Evolutionary conservation across 352 stramenopile genomes (phyloP).

Genomic region (Hyaloperonospora brassicae): DNA sequence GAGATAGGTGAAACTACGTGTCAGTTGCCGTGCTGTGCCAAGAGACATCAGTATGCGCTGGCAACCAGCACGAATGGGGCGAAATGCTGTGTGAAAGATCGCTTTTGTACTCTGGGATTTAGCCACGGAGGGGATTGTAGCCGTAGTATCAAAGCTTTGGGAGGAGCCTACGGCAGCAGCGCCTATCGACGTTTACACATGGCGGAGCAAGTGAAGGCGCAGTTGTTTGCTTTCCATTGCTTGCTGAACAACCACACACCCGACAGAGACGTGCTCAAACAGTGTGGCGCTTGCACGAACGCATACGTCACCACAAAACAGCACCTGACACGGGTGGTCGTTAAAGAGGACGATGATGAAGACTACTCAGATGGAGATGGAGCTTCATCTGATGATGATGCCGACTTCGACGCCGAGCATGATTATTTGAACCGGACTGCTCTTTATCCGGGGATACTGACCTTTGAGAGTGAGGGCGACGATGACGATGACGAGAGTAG

Average conservation of each 20-base stretch:
- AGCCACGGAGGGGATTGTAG: constrained; percentile 71
- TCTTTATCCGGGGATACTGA: constrained; percentile 57
- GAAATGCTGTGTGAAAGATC: constrained; percentile 69
- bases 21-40: constrained; percentile 77
- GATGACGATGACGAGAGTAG: constrained; percentile 34
- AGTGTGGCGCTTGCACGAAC: constrained; percentile 77
- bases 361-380: constrained; percentile 73
- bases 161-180: constrained; percentile 58
- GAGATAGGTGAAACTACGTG: constrained; percentile 79
- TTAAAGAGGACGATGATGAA: constrained; percentile 55
- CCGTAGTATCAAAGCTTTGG: constrained; percentile 60
- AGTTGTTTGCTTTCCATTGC: constrained; percentile 84
- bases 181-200: constrained; percentile 65
- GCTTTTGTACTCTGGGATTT: constrained; percentile 74
- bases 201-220: constrained; percentile 81
- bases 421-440: constrained; percentile 25
- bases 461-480: constrained; percentile 34
- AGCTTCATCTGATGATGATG: constrained; percentile 60
- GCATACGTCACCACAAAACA: constrained; percentile 75
- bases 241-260: constrained; percentile 83
- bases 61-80: constrained; percentile 29
- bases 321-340: constrained; percentile 38
- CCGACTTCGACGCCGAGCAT: constrained; percentile 59
- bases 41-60: constrained; percentile 60
- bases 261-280: constrained; percentile 79